Conservation (phyloP, 2,329 filamentous ascomycete species). For the Penicillium palitans region DNA sequence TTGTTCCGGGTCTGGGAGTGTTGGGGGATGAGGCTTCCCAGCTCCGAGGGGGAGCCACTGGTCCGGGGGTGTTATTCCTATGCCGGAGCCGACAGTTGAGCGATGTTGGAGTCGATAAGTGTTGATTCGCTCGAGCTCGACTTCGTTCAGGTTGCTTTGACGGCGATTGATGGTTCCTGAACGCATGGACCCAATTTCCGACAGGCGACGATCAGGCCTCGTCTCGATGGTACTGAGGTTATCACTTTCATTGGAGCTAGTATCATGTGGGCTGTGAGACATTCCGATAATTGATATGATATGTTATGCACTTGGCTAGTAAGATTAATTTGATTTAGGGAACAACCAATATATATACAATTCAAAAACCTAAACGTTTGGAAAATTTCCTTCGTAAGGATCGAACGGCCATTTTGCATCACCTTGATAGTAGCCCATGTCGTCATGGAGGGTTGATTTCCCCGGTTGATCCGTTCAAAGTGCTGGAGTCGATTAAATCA, state of each 20-base stretch:
- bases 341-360: not conserved
- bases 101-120: slow-evolving; percentile 29
- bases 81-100: slow-evolving; percentile 30
- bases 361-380: not conserved
- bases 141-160: slow-evolving; percentile 21
- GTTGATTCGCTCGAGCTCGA: slow-evolving; percentile 33
- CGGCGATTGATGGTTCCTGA: slow-evolving; percentile 19
- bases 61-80: slow-evolving; percentile 18
- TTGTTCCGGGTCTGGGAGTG: slow-evolving; percentile 52
- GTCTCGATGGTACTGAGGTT: slow-evolving; percentile 5
- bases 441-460: slow-evolving; percentile 15
- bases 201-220: not conserved
- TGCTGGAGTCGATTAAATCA: not conserved
- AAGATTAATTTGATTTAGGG: not conserved
- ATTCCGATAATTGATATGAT: not conserved
- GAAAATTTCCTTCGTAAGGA: not conserved
- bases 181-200: slow-evolving; percentile 1
- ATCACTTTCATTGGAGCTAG: slow-evolving; percentile 10
- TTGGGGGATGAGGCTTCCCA: slow-evolving; percentile 36
- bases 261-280: slow-evolving; percentile 2
- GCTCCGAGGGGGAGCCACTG: slow-evolving; percentile 32
- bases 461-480: slow-evolving; percentile 12
- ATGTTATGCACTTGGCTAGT: not conserved
- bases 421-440: not conserved
- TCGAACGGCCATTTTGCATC: not conserved